phyloP scores from a whole-genome alignment of 108 stramenopile species.

The Fragilariopsis cylindrus region DNA sequence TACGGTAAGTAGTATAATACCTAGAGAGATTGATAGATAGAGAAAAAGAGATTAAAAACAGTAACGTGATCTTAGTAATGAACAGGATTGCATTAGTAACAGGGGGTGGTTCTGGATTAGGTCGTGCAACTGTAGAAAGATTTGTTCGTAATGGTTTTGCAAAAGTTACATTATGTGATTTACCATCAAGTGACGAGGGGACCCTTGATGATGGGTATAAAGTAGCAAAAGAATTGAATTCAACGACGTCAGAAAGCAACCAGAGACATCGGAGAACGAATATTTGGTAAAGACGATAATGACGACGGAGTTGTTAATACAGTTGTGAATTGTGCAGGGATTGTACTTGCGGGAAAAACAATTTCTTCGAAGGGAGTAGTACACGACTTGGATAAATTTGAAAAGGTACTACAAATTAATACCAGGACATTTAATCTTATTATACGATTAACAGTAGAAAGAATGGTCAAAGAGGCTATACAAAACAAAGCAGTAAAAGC shows the following conservation, averaged over 20 bases:
- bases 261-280: background rate
- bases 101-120: conserved; percentile 91
- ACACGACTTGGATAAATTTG: conserved; percentile 29
- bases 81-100: conserved; percentile 45
- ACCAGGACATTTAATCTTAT: conserved; percentile 96
- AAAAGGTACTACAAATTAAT: conserved; percentile 74
- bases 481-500: background rate
- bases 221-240: conserved; percentile 9
- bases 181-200: conserved; percentile 44
- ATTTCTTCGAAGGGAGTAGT: conserved; percentile 52
- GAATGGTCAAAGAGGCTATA: conserved; percentile 62
- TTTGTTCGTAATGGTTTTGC: conserved; percentile 68
- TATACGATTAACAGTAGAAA: conserved; percentile 82
- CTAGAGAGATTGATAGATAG: too few species aligned
- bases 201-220: conserved; percentile 35
- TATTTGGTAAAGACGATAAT: background rate
- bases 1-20: too few species aligned
- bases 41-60: too few species aligned
- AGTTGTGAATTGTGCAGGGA: conserved; percentile 94
- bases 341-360: conserved; percentile 73
- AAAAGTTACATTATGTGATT: conserved; percentile 83
- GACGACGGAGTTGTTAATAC: conserved; percentile 54
- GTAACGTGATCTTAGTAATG: too few species aligned
- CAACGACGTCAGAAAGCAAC: background rate
- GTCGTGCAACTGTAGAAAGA: conserved; percentile 82